Conservation (phyloP, 805 yeast genomes). For the Kuraishia ogatae region DNA sequence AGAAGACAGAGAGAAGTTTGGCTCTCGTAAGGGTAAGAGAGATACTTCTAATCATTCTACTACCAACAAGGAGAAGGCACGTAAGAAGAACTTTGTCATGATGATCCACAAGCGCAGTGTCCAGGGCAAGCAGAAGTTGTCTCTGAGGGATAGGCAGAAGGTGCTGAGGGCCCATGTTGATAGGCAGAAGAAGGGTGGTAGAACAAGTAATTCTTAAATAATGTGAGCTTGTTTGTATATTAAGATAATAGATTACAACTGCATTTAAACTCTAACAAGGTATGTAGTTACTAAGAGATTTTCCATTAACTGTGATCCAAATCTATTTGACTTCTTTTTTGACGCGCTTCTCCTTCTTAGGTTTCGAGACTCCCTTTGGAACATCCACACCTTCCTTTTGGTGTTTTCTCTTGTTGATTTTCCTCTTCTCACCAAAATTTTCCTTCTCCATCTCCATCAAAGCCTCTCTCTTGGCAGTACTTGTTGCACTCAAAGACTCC, state of each 20-base stretch:
- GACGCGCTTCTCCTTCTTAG: not conserved
- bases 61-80: slow-evolving; percentile 90
- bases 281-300: too few species aligned
- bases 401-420: slow-evolving; percentile 37
- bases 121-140: slow-evolving; percentile 86
- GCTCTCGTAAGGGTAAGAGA: slow-evolving; percentile 77
- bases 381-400: slow-evolving; percentile 6
- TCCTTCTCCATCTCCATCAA: slow-evolving; percentile 90
- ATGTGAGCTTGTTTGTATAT: not conserved
- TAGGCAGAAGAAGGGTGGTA: slow-evolving; percentile 78
- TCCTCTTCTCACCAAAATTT: slow-evolving; percentile 69
- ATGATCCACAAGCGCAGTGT: slow-evolving; percentile 93
- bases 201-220: not conserved
- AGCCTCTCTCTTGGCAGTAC: slow-evolving; percentile 85
- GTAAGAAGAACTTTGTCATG: slow-evolving; percentile 99
- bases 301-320: not conserved
- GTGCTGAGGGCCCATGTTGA: slow-evolving; percentile 77
- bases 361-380: slow-evolving; percentile 1
- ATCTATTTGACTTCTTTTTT: not conserved
- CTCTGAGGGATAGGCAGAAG: slow-evolving; percentile 85
- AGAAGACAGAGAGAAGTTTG: slow-evolving; percentile 86
- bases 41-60: slow-evolving; percentile 70
- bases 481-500: slow-evolving; percentile 57
- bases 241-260: not conserved
- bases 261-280: too few species aligned